Evolutionary conservation across 768 basidiomycete species (phyloP), one percentile per base, ranked within the genome.

Genomic region (Zangia roseola): DNA sequence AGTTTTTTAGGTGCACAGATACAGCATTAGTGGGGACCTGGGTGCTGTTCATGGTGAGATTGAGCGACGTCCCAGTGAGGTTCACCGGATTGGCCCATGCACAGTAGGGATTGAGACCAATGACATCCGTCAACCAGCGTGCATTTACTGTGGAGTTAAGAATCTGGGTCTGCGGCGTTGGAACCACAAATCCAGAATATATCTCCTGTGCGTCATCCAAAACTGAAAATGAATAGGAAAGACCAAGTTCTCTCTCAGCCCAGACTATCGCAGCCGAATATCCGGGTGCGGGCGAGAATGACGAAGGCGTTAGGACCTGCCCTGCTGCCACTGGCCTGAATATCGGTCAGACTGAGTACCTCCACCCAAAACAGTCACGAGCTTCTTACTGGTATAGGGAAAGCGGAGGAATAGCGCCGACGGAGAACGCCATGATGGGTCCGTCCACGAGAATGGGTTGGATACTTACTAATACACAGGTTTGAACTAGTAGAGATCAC

Each of bases 51-150:
- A 57, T 41, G 17, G 56, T 58, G 19, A 28, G 12, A 43, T 52
- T 59, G 43, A 63, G 26, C 9, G 52, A 59, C 19, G 44, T 31
- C 13, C 10, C 24, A 9, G 43, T 61, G 31, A 52, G 49, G 31
- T 63, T 61, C 17, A 34, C 24, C 17, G 62, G 50, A 16, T 46
- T 54, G n/a, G 53, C 49, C 59, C 58, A 62, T 33, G 45, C 43
- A 14, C 61, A 62, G 36, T 50, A 58, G 1, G 61, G 60, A 39
- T 55, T 50, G 20, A 64, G 28, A n/a, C 44, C 51, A n/a, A 56
- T 26, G 10, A 64, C 44, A 12, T 62, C 61, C 8, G 61, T 58
- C 41, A 62, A 43, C 56, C 59, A 62, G 26, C 62, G 49, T 38
- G 59, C 58, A 25, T 17, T 57, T 39, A 20, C 31, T 6, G 53